Evolutionary conservation across 2,329 filamentous ascomycete species (phyloP), one percentile per base, ranked within the genome.

Genomic region (Clonostachys sp.): DNA sequence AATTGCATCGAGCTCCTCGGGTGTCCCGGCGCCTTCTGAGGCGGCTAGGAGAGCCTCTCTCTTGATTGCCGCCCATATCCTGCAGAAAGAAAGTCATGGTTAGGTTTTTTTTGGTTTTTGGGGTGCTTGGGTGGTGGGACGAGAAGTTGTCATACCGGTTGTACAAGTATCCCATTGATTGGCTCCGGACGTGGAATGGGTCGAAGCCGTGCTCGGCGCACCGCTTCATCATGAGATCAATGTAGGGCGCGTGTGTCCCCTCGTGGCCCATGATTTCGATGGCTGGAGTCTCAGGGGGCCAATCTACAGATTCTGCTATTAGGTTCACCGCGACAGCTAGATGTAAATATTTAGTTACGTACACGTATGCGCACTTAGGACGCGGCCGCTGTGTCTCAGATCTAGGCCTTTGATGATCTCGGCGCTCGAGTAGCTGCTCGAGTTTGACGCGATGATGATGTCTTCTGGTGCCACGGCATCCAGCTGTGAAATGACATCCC

Each of bases 311-410:
- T 14, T 36, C 8, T 17, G n/a, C 13, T n/a, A 4, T 30, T 30
- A 30, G 24, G 24, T 24, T 24, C 24, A 30, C 24, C 8, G 8
- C 6, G n/a, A 42, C 16, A 8, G 13, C 41, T 14, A 12, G 10
- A 45, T 63, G 35, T 12, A 45, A 4, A n/a, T 13, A 13, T 12
- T 12, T 7, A 35, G 24, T 24, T 24, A 62, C 65, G 55, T 57
- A 66, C 68, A 73, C 35, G 64, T 72, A 53, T 74, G 72, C 5
- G 66, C 63, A 47, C 71, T 75, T 24, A 73, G 51, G 16, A 74
- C 53, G 3, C 72, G 59, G 0, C 57, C 53, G 7, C 54, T 55
- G 12, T 67, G 56, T 30, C 59, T 62, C 10, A 74, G 42, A 0
- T 51, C 51, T 18, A 74, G 46, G 0, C 59, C 61, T 2, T 67